Base-by-base conservation (phyloP, 352 stramenopile genomes). In the Globisporangium heterothallicum region DNA sequence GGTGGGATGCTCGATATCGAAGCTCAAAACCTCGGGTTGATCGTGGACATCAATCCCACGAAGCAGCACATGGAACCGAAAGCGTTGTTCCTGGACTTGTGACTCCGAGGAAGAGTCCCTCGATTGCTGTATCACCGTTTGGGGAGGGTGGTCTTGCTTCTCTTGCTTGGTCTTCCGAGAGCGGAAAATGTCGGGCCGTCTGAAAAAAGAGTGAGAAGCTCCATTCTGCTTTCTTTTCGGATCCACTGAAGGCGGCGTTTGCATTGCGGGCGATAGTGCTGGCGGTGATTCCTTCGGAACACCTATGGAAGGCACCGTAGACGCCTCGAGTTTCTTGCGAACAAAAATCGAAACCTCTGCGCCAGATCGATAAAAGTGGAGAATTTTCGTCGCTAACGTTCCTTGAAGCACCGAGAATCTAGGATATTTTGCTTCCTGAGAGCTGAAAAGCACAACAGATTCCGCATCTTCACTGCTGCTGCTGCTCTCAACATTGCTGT, bases 371-470 rank as follows among this genome's bases (percentile, higher is more conserved):
- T 67, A 36, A 16, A 87, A 85, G 41, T 74, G 56, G 3, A 52
- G 22, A 0, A 74, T 29, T 21, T 74, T 80, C 3, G 65, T 45
- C 18, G 70, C 63, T 6, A 83, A 43, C 19, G 69, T 64, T 0
- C 53, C 63, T 7, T 29, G 34, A 0, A 84, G 24, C 29, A 46
- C 18, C 2, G 42, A 49, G 0, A 61, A 49, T 25, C 18, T 22
- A 0, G 58, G 24, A 13, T 45, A 58, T 50, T 85, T 85, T 1
- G 27, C 24, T 24, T 59, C 45, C 25, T 75, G 60, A 0, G 70
- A 61, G 21, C 64, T 70, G 19, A 56, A 70, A 13, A 76, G 22
- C 18, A 80, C 53, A 0, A 54, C 25, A 21, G 44, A 36, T 21
- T 41, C 5, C 21, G 30, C 7, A 29, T 6, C 14, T 42, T 45